Conservation (phyloP, 257 asterid genomes). For the Cynanchum wilfordii region DNA sequence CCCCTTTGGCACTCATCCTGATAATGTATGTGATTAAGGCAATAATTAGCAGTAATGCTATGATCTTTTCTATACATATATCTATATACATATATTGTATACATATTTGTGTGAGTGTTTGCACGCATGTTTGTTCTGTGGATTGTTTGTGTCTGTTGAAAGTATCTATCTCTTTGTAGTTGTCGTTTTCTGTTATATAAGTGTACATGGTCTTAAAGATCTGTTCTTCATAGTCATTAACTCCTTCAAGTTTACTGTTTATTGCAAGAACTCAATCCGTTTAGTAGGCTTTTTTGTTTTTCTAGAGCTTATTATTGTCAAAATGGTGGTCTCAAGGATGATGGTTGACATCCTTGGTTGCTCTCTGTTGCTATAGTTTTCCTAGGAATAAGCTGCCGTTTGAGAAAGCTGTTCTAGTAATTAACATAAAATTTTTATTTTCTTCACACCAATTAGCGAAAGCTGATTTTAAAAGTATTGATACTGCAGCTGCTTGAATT, state of each 20-base stretch:
- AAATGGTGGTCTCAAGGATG: not conserved
- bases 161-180: not conserved
- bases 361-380: not conserved
- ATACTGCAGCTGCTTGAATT: too few relatives aligned
- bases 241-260: not conserved
- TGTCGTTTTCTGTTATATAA: not conserved
- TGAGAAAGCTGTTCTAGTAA: not conserved
- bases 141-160: not conserved
- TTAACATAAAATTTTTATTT: too few relatives aligned
- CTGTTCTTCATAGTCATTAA: not conserved
- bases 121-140: too few relatives aligned
- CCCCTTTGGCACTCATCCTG: conserved; percentile 30
- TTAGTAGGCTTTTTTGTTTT: not conserved
- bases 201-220: not conserved
- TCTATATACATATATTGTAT: not conserved
- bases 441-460: too few relatives aligned
- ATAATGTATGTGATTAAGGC: conserved; percentile 31
- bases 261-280: not conserved
- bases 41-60: conserved; percentile 33
- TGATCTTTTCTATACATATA: not conserved
- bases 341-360: not conserved
- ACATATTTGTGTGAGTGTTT: too few relatives aligned
- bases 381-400: too few relatives aligned
- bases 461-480: too few relatives aligned
- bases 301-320: not conserved